Percentiles rank a stretch among this genome's conserved stretches.
These are phyloP conservation scores for Mycena filopes DNA, from an alignment of 768 basidiomycete genomes.

Conservation along the genomic window DNA sequence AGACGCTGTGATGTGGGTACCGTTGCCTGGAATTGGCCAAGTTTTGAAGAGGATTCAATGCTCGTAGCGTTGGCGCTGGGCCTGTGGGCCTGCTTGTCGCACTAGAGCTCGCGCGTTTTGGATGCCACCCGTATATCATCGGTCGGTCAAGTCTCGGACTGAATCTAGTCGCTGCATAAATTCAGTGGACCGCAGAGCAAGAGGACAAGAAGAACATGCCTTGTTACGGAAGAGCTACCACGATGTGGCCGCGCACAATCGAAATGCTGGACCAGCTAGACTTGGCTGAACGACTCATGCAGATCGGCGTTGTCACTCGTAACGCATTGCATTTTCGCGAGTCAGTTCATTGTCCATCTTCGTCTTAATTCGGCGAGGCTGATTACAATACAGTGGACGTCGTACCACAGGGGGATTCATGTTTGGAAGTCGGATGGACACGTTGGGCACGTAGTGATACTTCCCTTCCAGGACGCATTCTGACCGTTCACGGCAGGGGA, in stretches of 20 bases:
- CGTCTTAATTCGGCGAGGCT: neutral
- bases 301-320: conserved; percentile 35
- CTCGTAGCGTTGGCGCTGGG: conserved; percentile 32
- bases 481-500: conserved; percentile 26
- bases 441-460: conserved; percentile 20
- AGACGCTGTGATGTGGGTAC: too few relatives aligned
- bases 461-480: neutral
- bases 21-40: neutral
- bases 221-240: conserved; percentile 33
- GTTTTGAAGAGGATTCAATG: neutral
- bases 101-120: conserved; percentile 35
- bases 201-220: conserved; percentile 29
- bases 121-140: conserved; percentile 34
- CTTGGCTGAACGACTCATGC: conserved; percentile 33
- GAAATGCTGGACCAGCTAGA: conserved; percentile 35
- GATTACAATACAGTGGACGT: conserved; percentile 25
- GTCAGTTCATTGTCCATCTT: neutral
- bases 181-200: conserved; percentile 22
- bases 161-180: conserved; percentile 19
- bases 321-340: conserved; percentile 35
- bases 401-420: conserved; percentile 31
- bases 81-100: conserved; percentile 34
- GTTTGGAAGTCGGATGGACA: conserved; percentile 36
- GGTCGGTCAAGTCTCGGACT: conserved; percentile 9
- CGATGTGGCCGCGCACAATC: conserved; percentile 34